Percentiles rank a stretch among this genome's conserved stretches.
phyloP scores from a whole-genome alignment of 208 protist species.

The Trypanosomatidae sp. region DNA sequence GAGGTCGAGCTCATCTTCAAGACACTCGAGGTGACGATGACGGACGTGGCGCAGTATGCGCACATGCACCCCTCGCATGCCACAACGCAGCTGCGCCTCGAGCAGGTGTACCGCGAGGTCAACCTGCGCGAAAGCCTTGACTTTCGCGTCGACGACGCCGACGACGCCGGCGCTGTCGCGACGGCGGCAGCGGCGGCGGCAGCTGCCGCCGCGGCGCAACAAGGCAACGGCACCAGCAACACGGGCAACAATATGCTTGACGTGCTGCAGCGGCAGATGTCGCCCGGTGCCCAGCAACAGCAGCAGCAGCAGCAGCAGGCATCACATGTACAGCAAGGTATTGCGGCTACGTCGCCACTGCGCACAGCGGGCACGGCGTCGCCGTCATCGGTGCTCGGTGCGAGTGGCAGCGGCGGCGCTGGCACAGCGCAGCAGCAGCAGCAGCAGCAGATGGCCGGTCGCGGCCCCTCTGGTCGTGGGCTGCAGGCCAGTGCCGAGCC shows the following conservation, averaged over 20 bases:
- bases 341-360: too few relatives aligned
- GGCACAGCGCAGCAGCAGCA: conserved; percentile 8
- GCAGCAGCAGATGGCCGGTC: conserved; percentile 9
- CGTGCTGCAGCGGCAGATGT: conserved; percentile 1
- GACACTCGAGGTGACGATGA: conserved; percentile 44
- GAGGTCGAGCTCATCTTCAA: conserved; percentile 91
- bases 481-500: conserved; percentile 78
- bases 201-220: not conserved
- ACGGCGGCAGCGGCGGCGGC: conserved; percentile 3
- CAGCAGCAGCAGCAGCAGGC: conserved; percentile 1
- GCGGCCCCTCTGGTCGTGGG: conserved; percentile 6
- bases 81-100: conserved; percentile 19
- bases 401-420: too few relatives aligned
- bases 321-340: too few relatives aligned
- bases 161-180: conserved; percentile 4
- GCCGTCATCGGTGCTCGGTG: too few relatives aligned
- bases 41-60: conserved; percentile 40
- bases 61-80: conserved; percentile 16
- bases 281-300: conserved; percentile 8
- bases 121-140: conserved; percentile 58
- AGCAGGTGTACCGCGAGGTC: conserved; percentile 47
- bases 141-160: conserved; percentile 57
- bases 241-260: conserved; percentile 2
- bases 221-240: conserved; percentile 2
- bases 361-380: too few relatives aligned